Evolutionary conservation across 1,284 basidiomycete species (phyloP).

Genomic region (Fomitiporia mediterranea): DNA sequence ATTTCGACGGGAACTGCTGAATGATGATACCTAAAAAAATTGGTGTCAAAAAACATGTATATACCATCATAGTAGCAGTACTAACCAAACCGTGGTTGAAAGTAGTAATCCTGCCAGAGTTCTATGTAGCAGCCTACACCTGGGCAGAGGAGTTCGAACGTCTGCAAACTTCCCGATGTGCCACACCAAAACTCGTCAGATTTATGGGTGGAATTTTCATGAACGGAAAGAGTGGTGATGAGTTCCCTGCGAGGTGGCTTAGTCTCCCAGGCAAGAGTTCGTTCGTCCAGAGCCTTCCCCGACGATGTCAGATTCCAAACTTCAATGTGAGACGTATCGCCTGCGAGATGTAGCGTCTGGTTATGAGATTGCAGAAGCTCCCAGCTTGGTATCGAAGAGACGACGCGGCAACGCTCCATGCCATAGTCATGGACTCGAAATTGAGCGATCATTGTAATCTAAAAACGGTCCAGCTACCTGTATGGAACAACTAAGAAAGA

Average conservation of each 20-base stretch:
- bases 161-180: conserved; percentile 16
- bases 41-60: too few relatives aligned
- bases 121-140: conserved; percentile 17
- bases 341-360: conserved; percentile 16
- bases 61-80: too few relatives aligned
- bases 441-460: conserved; percentile 20
- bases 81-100: conserved; percentile 19
- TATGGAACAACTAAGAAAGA: background rate
- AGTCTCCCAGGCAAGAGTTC: conserved; percentile 14
- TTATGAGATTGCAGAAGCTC: conserved; percentile 11
- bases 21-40: conserved; percentile 15
- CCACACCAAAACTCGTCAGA: conserved; percentile 21
- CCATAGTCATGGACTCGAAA: conserved; percentile 21
- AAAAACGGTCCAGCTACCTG: background rate
- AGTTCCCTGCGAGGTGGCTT: conserved; percentile 13
- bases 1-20: conserved; percentile 13
- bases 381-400: conserved; percentile 15
- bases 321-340: conserved; percentile 16
- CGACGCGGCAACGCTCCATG: conserved; percentile 19
- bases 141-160: conserved; percentile 14
- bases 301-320: conserved; percentile 16
- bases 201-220: conserved; percentile 14
- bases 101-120: conserved; percentile 18
- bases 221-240: background rate
- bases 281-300: conserved; percentile 11